Base-by-base conservation (phyloP, 2,329 filamentous ascomycete species). In the Colletotrichum noveboracense region DNA sequence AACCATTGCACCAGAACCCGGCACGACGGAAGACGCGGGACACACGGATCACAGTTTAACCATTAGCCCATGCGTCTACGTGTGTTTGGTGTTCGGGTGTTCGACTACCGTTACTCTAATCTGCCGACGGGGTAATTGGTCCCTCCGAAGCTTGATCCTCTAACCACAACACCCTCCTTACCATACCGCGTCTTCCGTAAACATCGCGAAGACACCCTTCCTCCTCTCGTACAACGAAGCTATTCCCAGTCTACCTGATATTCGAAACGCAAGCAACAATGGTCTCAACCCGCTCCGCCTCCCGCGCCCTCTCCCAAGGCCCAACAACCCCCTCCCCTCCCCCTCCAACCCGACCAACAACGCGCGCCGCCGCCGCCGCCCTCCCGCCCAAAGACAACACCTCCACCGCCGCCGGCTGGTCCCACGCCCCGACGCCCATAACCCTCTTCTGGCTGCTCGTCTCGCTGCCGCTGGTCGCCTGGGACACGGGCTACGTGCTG, bases 401-500 rank as follows among this genome's bases (percentile, higher is more conserved):
- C 2, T 76, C 73, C 38, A 18, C 64, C 58, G 16, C 52, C 69
- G 9, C 52, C 12, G 67, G 64, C 75, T 74, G 66, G 73, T 71
- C 82, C 34, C 89, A 92, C 84, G 80, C 84, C 7, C 90, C 90
- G 7, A 84, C 87, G 9, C 75, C 80, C 2, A 70, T 82, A 2
- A 89, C 87, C 26, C 89, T 95, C 58, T 78, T 92, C 77, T 98
- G 95, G 95, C 88, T 98, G 30, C 84, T 89, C 74, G 78, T 96
- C 76, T 96, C 94, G 24, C 86, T 97, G 18, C 95, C 94, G 2
- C 89, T 97, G 76, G 95, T 98, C 65, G 81, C 91, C 66, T 98
- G 96, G 96, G 96, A 98, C 86, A 91, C 91, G 34, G 87, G 88
- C 74, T 98, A 98, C 86, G 92, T 98, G 52, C 87, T 98, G 62